These are phyloP conservation scores for Akebia trifoliata DNA, from an alignment of 164 flowering plant species.

Conservation along the genomic window DNA sequence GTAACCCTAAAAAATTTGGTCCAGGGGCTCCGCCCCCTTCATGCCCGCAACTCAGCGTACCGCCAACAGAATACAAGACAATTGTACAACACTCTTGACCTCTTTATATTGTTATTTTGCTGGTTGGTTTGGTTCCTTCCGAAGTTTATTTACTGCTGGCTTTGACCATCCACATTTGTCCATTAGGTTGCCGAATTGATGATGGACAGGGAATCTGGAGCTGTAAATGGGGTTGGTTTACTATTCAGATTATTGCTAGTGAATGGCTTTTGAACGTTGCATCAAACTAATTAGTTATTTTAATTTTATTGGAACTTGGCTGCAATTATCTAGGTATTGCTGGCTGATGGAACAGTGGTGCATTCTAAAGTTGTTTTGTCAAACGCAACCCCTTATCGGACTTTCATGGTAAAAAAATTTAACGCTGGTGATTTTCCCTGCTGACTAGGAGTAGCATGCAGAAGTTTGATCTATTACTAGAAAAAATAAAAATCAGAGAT, in stretches of 20 bases:
- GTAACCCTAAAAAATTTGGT: too few species aligned
- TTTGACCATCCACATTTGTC: conserved; percentile 16
- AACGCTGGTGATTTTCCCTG: not conserved
- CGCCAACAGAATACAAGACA: too few species aligned
- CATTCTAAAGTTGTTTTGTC: conserved; percentile 75
- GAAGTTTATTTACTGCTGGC: not conserved
- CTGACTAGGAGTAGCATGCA: conserved; percentile 1
- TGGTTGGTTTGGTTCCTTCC: conserved; percentile 4
- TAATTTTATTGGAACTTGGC: conserved; percentile 11
- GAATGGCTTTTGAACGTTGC: not conserved
- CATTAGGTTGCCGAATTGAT: conserved; percentile 58
- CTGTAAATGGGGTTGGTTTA: conserved; percentile 66
- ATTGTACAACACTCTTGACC: not conserved
- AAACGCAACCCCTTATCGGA: conserved; percentile 85
- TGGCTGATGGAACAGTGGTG: conserved; percentile 72
- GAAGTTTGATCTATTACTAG: not conserved
- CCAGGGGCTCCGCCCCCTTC: too few species aligned
- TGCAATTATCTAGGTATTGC: conserved; percentile 46
- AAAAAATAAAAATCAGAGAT: not conserved
- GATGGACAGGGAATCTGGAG: conserved; percentile 47
- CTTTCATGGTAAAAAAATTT: conserved; percentile 68
- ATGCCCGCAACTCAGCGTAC: too few species aligned
- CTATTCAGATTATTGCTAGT: not conserved
- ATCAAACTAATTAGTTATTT: conserved; percentile 3
- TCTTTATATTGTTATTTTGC: not conserved